These are phyloP conservation scores for Colletotrichum paranaense DNA, from an alignment of 2,329 filamentous ascomycete species.

Conservation along the genomic window DNA sequence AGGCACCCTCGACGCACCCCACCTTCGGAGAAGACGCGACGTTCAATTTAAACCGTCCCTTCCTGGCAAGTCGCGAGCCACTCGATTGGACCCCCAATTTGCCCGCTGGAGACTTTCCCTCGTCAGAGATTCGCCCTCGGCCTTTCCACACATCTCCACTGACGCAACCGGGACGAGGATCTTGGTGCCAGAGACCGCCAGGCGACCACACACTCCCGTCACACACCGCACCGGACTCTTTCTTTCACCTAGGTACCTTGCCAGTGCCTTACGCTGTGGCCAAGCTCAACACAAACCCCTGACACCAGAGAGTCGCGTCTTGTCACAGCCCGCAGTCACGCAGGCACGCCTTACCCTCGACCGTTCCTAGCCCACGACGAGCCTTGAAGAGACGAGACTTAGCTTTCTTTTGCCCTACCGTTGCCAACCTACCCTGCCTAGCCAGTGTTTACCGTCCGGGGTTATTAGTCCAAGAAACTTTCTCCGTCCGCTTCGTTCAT, in stretches of 20 bases:
- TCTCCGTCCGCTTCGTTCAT: slow-evolving; percentile 15
- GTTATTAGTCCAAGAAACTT: slow-evolving; percentile 26
- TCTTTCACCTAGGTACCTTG: neutral
- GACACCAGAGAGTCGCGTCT: slow-evolving; percentile 30
- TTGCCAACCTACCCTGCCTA: neutral
- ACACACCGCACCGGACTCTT: slow-evolving; percentile 5
- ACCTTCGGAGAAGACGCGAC: slow-evolving; percentile 32
- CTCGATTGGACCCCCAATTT: slow-evolving; percentile 33
- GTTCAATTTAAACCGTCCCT: slow-evolving; percentile 34
- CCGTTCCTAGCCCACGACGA: neutral
- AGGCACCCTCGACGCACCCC: slow-evolving; percentile 5
- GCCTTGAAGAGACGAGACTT: neutral
- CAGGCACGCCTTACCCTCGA: slow-evolving; percentile 7
- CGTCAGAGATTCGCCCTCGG: slow-evolving; percentile 24
- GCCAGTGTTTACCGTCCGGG: slow-evolving; percentile 17
- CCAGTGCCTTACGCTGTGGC: slow-evolving; percentile 11
- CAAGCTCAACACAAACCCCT: slow-evolving; percentile 29
- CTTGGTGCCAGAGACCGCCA: neutral
- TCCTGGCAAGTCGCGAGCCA: slow-evolving; percentile 28
- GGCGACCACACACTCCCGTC: neutral
- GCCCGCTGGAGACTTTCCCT: slow-evolving; percentile 31
- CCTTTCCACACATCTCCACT: slow-evolving; percentile 5
- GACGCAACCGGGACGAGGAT: slow-evolving; percentile 10
- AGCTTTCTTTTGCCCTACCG: slow-evolving; percentile 28
- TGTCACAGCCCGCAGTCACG: slow-evolving; percentile 19